Evolutionary conservation across 2,329 filamentous ascomycete genomes (phyloP), one percentile per base, ranked within the genome.

Genomic region (Fusarium miscanthi): DNA sequence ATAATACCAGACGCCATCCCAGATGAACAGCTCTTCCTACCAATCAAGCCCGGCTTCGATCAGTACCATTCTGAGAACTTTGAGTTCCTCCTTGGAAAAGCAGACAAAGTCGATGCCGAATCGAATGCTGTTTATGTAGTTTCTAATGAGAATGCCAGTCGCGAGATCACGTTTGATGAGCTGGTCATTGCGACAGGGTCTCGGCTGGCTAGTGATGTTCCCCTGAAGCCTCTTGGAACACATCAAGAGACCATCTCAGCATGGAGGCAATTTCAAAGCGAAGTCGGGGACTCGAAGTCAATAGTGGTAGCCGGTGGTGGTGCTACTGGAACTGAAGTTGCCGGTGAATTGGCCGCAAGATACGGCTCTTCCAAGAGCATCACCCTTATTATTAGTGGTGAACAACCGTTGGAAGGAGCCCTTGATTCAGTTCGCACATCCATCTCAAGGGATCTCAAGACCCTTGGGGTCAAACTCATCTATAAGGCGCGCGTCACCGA

Each of bases 161-260:
- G 80, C 27, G 74, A 76, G 7, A 63, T 88, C 17, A 42, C 51
- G 54, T 89, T 88, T 76, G 84, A 88, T 75, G 84, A 88, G 31
- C 81, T 89, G 12, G 82, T 89, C 37, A 78, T 89, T 42, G 87
- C 87, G 6, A 89, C 88, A 1, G 87, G 87, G 19, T 81, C 87
- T n/a, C 82, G 83, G 35, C 75, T 81, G 37, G 75, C 81, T n/a
- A 80, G 75, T 57, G 71, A 74, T 27, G 73, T 84, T 31, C 86
- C 86, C 4, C 86, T 87, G 78, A 89, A 89, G 74, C 81, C 81
- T 30, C 71, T 82, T 37, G 85, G 84, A 66, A 82, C 81, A 19
- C 81, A 86, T 73, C 83, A 87, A 68, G 81, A 84, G 37, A 82
- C 82, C 5, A 57, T 81, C 8, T 75, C 78, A 3, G 76, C 80